These are phyloP conservation scores for Haplosporangium gracile DNA, from an alignment of 192 early-diverging fungal species.

Conservation along the genomic window DNA sequence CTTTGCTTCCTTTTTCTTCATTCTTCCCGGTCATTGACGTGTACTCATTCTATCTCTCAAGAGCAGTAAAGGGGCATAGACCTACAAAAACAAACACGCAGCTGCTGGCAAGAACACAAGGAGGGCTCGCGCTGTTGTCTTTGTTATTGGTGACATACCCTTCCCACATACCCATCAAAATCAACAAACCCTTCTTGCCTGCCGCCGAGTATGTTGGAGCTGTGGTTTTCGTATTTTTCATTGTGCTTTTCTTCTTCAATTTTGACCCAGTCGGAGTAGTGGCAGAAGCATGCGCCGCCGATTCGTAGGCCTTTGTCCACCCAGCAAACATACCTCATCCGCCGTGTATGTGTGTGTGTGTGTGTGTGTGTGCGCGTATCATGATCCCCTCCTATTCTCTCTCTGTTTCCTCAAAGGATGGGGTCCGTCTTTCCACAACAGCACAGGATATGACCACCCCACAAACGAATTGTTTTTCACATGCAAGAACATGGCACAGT, in stretches of 20 bases:
- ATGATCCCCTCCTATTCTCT: neutral
- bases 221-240: neutral
- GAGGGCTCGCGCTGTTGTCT: neutral
- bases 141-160: neutral
- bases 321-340: neutral
- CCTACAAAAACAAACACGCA: neutral
- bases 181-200: neutral
- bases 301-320: neutral
- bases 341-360: neutral
- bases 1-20: neutral
- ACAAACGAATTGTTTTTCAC: too few relatives aligned
- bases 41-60: neutral
- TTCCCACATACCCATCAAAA: neutral
- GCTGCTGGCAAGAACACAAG: neutral
- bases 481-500: too few relatives aligned
- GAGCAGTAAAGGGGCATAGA: neutral
- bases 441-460: too few relatives aligned
- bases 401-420: too few relatives aligned
- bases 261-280: neutral
- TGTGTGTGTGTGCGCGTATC: neutral
- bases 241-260: neutral
- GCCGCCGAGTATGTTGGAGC: neutral
- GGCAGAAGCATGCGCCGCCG: neutral
- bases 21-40: neutral
- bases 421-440: too few relatives aligned